A percentile compares a stretch with the other conserved stretches of the same genome.
phyloP scores from a whole-genome alignment of 1,139 yeast species.

The Debaryomyces fabryi region DNA sequence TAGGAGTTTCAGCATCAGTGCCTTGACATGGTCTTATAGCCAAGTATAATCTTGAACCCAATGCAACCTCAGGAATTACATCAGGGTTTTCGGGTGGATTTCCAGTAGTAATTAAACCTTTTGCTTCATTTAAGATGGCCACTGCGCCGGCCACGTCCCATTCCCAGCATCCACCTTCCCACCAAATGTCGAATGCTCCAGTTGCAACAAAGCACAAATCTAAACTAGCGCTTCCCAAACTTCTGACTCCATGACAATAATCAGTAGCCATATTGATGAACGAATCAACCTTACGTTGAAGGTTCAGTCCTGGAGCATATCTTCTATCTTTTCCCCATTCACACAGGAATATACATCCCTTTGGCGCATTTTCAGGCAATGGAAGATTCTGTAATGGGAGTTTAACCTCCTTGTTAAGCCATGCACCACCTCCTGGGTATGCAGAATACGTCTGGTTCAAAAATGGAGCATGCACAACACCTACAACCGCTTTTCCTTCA shows the following conservation, averaged over 20 bases:
- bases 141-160: constrained; percentile 14
- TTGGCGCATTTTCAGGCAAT: constrained; percentile 11
- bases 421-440: constrained; percentile 10
- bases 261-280: constrained; percentile 12
- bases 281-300: constrained; percentile 9
- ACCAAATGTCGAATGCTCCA: constrained; percentile 13
- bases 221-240: constrained; percentile 12
- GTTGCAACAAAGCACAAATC: constrained; percentile 13
- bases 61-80: constrained; percentile 7
- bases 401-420: constrained; percentile 10
- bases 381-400: constrained; percentile 9
- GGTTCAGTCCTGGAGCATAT: constrained; percentile 9
- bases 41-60: constrained; percentile 13
- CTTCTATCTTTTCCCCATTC: constrained; percentile 14
- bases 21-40: constrained; percentile 10
- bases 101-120: constrained; percentile 11
- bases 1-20: constrained; percentile 8
- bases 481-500: constrained; percentile 10
- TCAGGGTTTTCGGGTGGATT: constrained; percentile 9
- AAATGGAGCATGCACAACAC: constrained; percentile 12
- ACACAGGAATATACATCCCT: constrained; percentile 13
- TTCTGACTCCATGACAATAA: constrained; percentile 11
- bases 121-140: constrained; percentile 11
- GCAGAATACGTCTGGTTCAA: constrained; percentile 13
- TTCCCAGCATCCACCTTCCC: constrained; percentile 14